Evolutionary conservation across 148 eudicot genomes (phyloP).

Genomic region (Chenopodium quinoa): DNA sequence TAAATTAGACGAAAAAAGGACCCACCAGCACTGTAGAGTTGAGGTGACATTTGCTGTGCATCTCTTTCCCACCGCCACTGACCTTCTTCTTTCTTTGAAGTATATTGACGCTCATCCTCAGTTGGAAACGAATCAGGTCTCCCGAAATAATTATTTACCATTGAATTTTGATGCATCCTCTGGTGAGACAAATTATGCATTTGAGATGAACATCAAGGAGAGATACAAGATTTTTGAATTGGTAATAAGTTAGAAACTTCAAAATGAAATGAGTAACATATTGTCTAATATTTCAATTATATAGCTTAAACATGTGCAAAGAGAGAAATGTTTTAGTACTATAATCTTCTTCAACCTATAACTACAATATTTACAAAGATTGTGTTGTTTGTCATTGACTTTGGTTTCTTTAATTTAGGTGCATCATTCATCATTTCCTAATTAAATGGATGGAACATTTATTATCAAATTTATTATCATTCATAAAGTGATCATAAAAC

Average conservation of each 20-base stretch:
- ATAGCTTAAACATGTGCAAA: neutral
- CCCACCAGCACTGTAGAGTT: constrained; percentile 38
- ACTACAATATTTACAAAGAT: neutral
- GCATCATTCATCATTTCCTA: neutral
- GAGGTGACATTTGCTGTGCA: constrained; percentile 41
- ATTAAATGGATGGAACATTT: neutral
- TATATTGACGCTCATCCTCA: constrained; percentile 34
- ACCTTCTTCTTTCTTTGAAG: constrained; percentile 30
- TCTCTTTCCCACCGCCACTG: constrained; percentile 49
- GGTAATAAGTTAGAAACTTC: neutral
- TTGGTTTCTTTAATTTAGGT: neutral
- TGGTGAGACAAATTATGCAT: constrained; percentile 32
- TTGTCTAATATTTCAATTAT: no score
- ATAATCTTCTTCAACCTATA: neutral
- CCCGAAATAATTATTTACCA: constrained; percentile 27
- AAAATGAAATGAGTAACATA: neutral
- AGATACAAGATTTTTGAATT: neutral
- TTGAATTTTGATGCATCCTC: constrained; percentile 30
- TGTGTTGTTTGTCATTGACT: neutral
- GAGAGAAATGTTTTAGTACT: neutral
- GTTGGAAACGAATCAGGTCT: constrained; percentile 25
- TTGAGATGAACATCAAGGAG: constrained; percentile 12
- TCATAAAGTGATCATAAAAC: neutral
- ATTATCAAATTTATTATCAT: neutral
- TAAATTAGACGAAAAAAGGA: neutral